Conservation (phyloP, 208 protist genomes). For the Crithidia fasciculata region DNA sequence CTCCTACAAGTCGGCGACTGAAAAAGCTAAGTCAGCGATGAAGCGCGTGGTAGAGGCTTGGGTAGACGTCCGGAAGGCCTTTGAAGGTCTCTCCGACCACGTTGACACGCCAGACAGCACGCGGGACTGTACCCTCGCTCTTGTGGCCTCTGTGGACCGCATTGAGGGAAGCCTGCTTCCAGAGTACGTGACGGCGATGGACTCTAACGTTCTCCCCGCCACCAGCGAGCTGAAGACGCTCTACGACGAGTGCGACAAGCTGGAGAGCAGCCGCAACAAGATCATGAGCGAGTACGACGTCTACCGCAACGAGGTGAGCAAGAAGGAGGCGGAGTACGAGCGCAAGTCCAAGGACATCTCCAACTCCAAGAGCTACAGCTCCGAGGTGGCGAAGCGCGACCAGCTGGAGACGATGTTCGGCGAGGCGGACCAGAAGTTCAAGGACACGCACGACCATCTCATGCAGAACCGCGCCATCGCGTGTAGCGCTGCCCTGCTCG, state of each 20-base stretch:
- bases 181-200: constrained; percentile 41
- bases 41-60: constrained; percentile 40
- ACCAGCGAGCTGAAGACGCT: constrained; percentile 39
- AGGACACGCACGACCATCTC: constrained; percentile 46
- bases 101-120: constrained; percentile 27
- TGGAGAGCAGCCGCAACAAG: constrained; percentile 51
- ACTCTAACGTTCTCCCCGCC: constrained; percentile 35
- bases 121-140: constrained; percentile 31
- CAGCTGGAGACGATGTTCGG: constrained; percentile 41
- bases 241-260: constrained; percentile 52
- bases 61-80: constrained; percentile 38
- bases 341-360: constrained; percentile 61
- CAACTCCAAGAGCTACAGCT: constrained; percentile 49
- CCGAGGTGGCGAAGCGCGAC: constrained; percentile 53
- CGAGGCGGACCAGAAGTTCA: constrained; percentile 48
- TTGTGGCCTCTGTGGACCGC: constrained; percentile 39
- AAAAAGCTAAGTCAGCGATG: constrained; percentile 41
- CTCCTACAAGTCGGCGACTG: constrained; percentile 52
- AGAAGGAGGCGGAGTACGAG: constrained; percentile 56
- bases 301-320: constrained; percentile 52
- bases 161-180: constrained; percentile 27
- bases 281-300: constrained; percentile 62
- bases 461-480: constrained; percentile 30
- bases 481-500: constrained; percentile 24
- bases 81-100: constrained; percentile 39